Evolutionary conservation across 2,329 filamentous ascomycete genomes (phyloP), one percentile per base, ranked within the genome.

Genomic region (Metarhizium sp.): DNA sequence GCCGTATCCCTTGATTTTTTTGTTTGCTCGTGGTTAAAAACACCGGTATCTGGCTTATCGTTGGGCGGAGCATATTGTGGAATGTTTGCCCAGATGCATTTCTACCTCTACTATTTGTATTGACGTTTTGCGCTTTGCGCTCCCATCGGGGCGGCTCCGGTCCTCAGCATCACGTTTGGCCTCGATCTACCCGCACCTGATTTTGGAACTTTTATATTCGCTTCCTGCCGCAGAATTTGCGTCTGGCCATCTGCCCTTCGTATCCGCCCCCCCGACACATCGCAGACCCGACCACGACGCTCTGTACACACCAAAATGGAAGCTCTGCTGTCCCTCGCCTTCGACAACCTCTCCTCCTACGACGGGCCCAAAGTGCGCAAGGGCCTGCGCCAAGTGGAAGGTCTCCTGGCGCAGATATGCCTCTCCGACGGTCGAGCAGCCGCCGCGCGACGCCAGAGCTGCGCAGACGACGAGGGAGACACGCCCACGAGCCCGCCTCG

Each of bases 341-440:
- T 97, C 73, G 92, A 96, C 76, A 95, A 95, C 73, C 86, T 96
- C 61, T 95, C 92, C 58, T 96, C 92, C 51, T 92, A 92, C 70
- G 91, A 96, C 65, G 85, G 86, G 56, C 79, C 81, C 69, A 96
- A 96, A 75, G 88, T 97, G 67, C 87, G 90, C 64, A 97, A 96
- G 75, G 94, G 92, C 52, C 75, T 97, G 62, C 87, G 90, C 62
- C 92, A 96, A 74, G 90, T 97, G 60, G 92, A 97, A 74, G 91
- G 91, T 36, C 81, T 97, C 49, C 81, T 97, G 52, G 92, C 92
- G 25, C 92, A 96, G 72, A 95, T 97, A 73, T 96, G 92, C 73
- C 84, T 97, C 45, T 87, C 87, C 7, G 71, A 73, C 45, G 38
- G 38, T 5, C 8, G 38, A 16, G 38, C 38, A 16, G 5, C 14